phyloP scores from a whole-genome alignment of 805 yeast species.

The Lipomyces orientalis region DNA sequence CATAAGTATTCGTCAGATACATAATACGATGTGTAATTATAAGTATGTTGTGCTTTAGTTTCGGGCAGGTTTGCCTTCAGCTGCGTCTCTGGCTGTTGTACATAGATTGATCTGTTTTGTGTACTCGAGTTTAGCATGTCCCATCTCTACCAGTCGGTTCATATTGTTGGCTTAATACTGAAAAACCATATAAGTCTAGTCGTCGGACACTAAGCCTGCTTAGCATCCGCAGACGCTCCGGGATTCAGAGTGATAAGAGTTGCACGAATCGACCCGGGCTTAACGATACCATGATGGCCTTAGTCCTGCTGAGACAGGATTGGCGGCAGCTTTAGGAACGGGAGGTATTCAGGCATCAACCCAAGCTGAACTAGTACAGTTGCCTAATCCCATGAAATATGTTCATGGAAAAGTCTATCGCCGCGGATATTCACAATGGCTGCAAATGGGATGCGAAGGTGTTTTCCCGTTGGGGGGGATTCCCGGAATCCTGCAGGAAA shows the following conservation, averaged over 20 bases:
- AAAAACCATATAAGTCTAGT: not conserved
- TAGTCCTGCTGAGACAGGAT: too few species aligned
- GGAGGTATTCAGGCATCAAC: not conserved
- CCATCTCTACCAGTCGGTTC: not conserved
- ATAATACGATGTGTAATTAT: not conserved
- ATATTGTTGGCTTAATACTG: not conserved
- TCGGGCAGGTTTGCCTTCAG: not conserved
- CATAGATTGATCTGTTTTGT: not conserved
- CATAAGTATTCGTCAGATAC: not conserved
- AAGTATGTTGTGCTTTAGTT: not conserved
- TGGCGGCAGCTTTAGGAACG: too few species aligned
- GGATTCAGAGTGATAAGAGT: too few species aligned
- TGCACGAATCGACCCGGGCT: too few species aligned
- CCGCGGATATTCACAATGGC: not conserved
- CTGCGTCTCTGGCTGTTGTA: not conserved
- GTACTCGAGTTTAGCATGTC: not conserved
- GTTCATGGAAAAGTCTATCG: not conserved
- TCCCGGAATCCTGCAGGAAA: not conserved
- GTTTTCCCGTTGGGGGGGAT: not conserved
- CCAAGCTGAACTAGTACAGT: conserved; percentile 1
- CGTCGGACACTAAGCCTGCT: too few species aligned
- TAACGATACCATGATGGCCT: too few species aligned
- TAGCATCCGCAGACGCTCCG: too few species aligned
- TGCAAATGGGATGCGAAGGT: not conserved
- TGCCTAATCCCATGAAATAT: not conserved